Evolutionary conservation across 306 rosid species (phyloP).

Genomic region (Cucumis hystrix): DNA sequence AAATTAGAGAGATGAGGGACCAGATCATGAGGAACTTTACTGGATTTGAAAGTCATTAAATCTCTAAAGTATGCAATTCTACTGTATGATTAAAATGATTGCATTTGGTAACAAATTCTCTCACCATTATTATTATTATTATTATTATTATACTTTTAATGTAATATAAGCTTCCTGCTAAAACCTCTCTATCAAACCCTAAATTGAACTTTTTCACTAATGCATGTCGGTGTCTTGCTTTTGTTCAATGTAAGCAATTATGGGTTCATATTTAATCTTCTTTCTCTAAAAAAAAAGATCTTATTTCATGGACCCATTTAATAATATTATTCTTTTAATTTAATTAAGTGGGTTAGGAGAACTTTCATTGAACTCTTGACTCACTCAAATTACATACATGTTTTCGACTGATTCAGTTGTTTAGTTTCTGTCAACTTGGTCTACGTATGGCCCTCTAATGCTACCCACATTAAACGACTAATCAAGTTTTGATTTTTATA

Average conservation of each 20-base stretch:
- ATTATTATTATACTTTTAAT: not conserved
- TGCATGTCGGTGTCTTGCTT: constrained; percentile 47
- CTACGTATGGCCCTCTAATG: not conserved
- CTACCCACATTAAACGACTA: not conserved
- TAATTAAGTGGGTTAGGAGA: not conserved
- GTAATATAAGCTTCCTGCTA: constrained; percentile 9
- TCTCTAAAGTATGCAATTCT: constrained; percentile 36
- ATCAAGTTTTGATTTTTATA: not conserved
- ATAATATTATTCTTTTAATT: not conserved
- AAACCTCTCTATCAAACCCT: constrained; percentile 13
- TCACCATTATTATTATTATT: not conserved
- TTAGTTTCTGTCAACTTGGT: no score
- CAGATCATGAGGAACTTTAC: not conserved
- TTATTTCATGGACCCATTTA: constrained; percentile 15
- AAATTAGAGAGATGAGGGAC: constrained; percentile 3
- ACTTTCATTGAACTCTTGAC: not conserved
- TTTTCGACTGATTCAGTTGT: not conserved
- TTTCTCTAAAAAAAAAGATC: constrained; percentile 13
- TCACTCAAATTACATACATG: not conserved
- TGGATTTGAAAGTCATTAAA: constrained; percentile 11
- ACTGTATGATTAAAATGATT: constrained; percentile 45
- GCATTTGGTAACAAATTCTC: constrained; percentile 6
- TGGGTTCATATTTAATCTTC: constrained; percentile 14
- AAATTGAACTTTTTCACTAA: constrained; percentile 2
- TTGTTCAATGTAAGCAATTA: constrained; percentile 30